Evolutionary conservation across 305 asterid genomes (phyloP).

Genomic region (Fraxinus angustifolia): DNA sequence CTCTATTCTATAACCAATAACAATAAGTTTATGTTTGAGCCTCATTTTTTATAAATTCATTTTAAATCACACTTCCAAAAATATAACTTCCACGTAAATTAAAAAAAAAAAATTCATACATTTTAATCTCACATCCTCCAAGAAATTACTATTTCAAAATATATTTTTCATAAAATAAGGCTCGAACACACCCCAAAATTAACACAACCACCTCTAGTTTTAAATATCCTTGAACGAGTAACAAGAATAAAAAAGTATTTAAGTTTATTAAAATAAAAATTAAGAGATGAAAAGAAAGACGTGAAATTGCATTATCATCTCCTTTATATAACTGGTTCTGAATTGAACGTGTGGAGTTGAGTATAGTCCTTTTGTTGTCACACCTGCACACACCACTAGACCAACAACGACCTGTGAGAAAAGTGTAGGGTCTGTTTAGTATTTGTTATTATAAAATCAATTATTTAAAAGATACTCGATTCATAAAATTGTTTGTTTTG

Average conservation of each 20-base stretch:
- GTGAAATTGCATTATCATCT: not conserved
- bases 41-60: too few relatives aligned
- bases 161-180: too few relatives aligned
- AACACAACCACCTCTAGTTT: not conserved
- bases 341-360: not conserved
- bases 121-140: too few relatives aligned
- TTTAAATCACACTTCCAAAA: too few relatives aligned
- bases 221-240: too few relatives aligned
- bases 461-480: not conserved
- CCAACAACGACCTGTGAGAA: not conserved
- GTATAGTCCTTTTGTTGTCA: not conserved
- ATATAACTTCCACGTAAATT: too few relatives aligned
- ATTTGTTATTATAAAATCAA: not conserved
- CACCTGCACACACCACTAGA: not conserved
- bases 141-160: too few relatives aligned
- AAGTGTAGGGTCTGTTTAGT: not conserved
- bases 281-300: not conserved
- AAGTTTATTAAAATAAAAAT: too few relatives aligned
- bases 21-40: too few relatives aligned
- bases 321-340: not conserved
- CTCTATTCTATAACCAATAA: too few relatives aligned
- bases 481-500: not conserved
- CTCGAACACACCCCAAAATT: not conserved
- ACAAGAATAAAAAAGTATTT: too few relatives aligned
- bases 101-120: too few relatives aligned